Percentiles rank a stretch among this genome's conserved stretches.
Conservation (phyloP, 2,329 filamentous ascomycete species). For the Penicillium rolfsii region DNA sequence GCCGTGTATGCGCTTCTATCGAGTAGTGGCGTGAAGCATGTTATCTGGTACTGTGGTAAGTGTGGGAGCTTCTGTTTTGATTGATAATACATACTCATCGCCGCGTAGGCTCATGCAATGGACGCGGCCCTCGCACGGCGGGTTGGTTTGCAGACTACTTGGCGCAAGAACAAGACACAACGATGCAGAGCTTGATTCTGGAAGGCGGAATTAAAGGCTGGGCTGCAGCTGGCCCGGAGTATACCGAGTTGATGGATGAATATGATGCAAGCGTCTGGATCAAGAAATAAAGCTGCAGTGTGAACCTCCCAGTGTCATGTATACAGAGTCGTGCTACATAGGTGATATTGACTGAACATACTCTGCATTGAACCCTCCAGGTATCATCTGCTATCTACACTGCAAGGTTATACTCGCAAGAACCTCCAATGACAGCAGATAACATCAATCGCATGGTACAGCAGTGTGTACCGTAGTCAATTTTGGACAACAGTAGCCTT, state of each 20-base stretch:
- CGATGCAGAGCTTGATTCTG: slow-evolving; percentile 55
- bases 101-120: slow-evolving; percentile 55
- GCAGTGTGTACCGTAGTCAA: neutral
- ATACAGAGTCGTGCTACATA: neutral
- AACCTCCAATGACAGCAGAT: neutral
- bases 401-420: neutral
- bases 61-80: slow-evolving; percentile 4
- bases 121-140: slow-evolving; percentile 59
- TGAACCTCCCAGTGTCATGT: neutral
- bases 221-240: slow-evolving; percentile 54
- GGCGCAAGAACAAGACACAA: slow-evolving; percentile 42
- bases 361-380: neutral
- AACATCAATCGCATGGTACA: neutral
- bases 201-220: slow-evolving; percentile 60
- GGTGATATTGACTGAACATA: neutral
- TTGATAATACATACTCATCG: neutral
- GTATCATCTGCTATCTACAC: no score
- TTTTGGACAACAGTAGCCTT: neutral
- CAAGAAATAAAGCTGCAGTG: slow-evolving; percentile 11
- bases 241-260: slow-evolving; percentile 53
- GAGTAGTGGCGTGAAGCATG: slow-evolving; percentile 35
- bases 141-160: slow-evolving; percentile 61
- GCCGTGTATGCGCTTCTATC: slow-evolving; percentile 40
- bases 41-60: slow-evolving; percentile 50
- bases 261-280: slow-evolving; percentile 35